Evolutionary conservation across 2,329 filamentous ascomycete genomes (phyloP).

Genomic region (Canariomyces notabilis): DNA sequence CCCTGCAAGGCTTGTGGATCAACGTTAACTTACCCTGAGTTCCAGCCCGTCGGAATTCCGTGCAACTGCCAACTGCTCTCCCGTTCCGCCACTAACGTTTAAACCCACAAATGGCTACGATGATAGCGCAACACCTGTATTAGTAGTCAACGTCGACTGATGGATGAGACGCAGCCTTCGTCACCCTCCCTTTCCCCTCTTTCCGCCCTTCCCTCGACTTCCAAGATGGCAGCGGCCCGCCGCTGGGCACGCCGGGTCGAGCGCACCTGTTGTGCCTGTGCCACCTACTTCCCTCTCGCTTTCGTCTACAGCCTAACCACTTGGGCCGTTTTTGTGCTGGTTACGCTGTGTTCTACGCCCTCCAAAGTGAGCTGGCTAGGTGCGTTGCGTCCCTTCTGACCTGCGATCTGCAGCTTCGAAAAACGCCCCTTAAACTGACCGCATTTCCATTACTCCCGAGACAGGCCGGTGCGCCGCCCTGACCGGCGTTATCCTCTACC

Average conservation of each 20-base stretch:
- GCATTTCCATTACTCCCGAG: constrained; percentile 32
- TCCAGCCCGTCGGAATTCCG: constrained; percentile 7
- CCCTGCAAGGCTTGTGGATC: constrained; percentile 9
- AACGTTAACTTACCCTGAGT: too few species aligned
- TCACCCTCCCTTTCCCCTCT: constrained; percentile 3
- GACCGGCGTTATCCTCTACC: constrained; percentile 66
- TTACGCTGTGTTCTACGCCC: constrained; percentile 61
- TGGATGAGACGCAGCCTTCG: constrained; percentile 21
- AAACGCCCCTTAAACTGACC: background rate
- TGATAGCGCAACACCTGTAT: background rate
- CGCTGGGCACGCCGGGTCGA: constrained; percentile 67
- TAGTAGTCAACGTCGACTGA: constrained; percentile 13
- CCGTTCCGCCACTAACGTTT: background rate
- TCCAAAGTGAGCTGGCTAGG: constrained; percentile 53
- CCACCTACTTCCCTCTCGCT: constrained; percentile 77
- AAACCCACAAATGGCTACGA: background rate
- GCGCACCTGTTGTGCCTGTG: constrained; percentile 73
- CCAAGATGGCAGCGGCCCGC: constrained; percentile 43
- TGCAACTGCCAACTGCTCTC: background rate
- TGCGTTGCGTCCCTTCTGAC: constrained; percentile 32
- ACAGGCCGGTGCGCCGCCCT: constrained; percentile 49
- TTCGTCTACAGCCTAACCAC: constrained; percentile 89
- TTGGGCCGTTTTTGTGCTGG: constrained; percentile 88
- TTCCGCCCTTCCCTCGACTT: constrained; percentile 30
- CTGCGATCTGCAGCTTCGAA: background rate